phyloP scores from a whole-genome alignment of 108 stramenopile species.

The Fragilariopsis cylindrus region DNA sequence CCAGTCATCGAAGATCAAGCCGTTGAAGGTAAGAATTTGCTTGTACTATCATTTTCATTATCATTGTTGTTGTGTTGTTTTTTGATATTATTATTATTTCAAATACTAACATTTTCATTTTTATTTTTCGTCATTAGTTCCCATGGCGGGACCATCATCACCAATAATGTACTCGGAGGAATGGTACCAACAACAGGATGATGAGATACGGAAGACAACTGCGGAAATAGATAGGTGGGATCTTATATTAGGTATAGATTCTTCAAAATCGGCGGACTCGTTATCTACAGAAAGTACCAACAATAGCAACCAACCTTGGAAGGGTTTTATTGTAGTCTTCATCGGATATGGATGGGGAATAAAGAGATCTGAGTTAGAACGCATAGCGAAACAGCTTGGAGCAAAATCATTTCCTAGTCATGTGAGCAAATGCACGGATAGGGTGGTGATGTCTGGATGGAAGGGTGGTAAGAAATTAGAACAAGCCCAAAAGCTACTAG shows the following conservation, averaged over 20 bases:
- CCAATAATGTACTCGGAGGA: too few relatives aligned
- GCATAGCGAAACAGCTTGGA: conserved; percentile 59
- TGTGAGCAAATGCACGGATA: conserved; percentile 70
- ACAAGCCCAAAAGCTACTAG: conserved; percentile 50
- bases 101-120: too few relatives aligned
- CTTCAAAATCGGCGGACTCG: background rate
- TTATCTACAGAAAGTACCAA: background rate
- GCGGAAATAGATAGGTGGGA: background rate
- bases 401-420: conserved; percentile 69
- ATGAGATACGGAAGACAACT: too few relatives aligned
- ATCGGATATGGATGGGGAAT: conserved; percentile 64
- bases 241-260: conserved; percentile 9
- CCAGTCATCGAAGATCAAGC: too few relatives aligned
- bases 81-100: too few relatives aligned
- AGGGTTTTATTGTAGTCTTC: conserved; percentile 72
- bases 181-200: too few relatives aligned
- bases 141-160: too few relatives aligned
- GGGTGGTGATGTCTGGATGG: conserved; percentile 69
- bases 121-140: too few relatives aligned
- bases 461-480: conserved; percentile 80
- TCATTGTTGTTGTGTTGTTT: too few relatives aligned
- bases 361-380: conserved; percentile 53
- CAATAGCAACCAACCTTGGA: conserved; percentile 33
- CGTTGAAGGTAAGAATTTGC: too few relatives aligned
- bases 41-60: too few relatives aligned